phyloP scores from a whole-genome alignment of 768 basidiomycete species.

The Mycena leptocephala region DNA sequence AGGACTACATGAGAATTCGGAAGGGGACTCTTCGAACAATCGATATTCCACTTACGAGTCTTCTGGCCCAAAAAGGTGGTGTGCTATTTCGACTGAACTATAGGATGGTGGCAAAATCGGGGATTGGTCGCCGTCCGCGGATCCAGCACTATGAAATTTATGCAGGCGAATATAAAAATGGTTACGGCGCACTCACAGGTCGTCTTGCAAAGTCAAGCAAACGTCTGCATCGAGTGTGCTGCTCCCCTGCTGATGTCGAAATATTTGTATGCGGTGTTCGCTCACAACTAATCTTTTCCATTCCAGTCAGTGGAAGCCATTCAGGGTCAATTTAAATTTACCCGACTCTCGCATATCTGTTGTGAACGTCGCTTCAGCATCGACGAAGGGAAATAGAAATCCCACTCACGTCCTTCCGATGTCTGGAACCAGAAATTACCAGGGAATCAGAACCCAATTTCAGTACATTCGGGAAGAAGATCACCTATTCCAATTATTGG shows the following conservation, averaged over 20 bases:
- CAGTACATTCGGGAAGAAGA: neutral
- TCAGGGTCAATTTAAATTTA: neutral
- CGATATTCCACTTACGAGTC: too few species aligned
- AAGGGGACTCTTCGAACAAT: too few species aligned
- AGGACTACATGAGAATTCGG: too few species aligned
- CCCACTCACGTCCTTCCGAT: neutral
- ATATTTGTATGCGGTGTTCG: neutral
- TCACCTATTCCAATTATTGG: slow-evolving; percentile 1
- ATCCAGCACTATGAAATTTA: too few species aligned
- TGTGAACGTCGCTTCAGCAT: neutral
- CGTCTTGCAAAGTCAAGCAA: neutral
- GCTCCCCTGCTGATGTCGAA: neutral
- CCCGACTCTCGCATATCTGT: neutral
- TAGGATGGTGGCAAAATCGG: too few species aligned
- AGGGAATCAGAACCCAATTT: neutral
- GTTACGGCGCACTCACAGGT: neutral
- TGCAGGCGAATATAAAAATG: neutral
- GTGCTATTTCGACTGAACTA: too few species aligned
- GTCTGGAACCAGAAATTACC: neutral
- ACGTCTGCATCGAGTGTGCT: neutral
- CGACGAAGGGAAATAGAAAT: neutral
- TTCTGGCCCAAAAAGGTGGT: too few species aligned
- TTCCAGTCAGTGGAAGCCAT: neutral
- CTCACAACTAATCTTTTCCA: neutral
- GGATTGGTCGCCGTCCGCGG: too few species aligned